Conservation (phyloP, 2,329 filamentous ascomycete species). For the Pseudodiploospora longispora region DNA sequence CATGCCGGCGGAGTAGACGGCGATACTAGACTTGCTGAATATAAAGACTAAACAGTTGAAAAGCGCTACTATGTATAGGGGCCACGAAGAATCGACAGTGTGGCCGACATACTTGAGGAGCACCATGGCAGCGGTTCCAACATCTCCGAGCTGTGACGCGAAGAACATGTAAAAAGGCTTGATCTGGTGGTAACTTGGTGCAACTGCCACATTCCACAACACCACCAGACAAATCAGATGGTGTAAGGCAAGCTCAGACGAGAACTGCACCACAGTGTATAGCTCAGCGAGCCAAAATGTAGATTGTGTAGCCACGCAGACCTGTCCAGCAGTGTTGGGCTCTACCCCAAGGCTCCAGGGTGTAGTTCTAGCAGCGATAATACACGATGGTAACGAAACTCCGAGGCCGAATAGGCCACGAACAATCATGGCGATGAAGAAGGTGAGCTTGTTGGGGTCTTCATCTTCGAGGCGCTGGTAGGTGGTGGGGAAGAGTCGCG, state of each 20-base stretch:
- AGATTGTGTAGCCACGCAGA: conserved; percentile 18
- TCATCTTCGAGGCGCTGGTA: conserved; percentile 11
- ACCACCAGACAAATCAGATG: conserved; percentile 17
- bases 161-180: conserved; percentile 18
- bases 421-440: conserved; percentile 11
- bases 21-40: conserved; percentile 10
- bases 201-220: conserved; percentile 13
- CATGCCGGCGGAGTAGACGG: conserved; percentile 12
- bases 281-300: conserved; percentile 17
- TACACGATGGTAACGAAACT: conserved; percentile 13
- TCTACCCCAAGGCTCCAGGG: conserved; percentile 13
- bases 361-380: conserved; percentile 13
- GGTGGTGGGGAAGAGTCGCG: conserved; percentile 3
- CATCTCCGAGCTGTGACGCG: conserved; percentile 17
- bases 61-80: conserved; percentile 11
- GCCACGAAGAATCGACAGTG: conserved; percentile 8
- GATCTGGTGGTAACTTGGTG: conserved; percentile 16
- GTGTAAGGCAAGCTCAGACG: conserved; percentile 16
- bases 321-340: conserved; percentile 12
- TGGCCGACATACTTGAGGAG: conserved; percentile 14
- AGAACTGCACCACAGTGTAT: conserved; percentile 8
- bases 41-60: conserved; percentile 9
- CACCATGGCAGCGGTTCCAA: conserved; percentile 12
- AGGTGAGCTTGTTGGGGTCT: conserved; percentile 10
- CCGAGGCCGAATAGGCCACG: conserved; percentile 20